These are phyloP conservation scores for Boehmeria nivea DNA, from an alignment of 306 rosid species.

Conservation along the genomic window DNA sequence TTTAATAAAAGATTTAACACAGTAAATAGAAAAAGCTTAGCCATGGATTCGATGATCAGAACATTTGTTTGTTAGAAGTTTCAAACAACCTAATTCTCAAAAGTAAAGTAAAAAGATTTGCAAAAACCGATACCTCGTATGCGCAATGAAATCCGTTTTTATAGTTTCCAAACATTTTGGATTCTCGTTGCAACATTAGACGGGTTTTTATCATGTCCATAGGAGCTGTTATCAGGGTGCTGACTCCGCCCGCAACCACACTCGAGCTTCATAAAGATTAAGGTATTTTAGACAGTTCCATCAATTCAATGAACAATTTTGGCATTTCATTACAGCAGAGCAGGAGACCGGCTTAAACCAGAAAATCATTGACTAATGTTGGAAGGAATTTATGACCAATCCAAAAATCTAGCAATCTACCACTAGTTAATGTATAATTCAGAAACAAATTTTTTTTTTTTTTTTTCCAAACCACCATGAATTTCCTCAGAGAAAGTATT, in stretches of 20 bases:
- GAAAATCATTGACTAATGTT: neutral
- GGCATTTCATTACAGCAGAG: neutral
- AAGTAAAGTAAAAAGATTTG: neutral
- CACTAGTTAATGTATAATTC: too few relatives aligned
- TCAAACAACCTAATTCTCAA: neutral
- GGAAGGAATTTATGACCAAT: too few relatives aligned
- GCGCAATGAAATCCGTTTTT: conserved; percentile 83
- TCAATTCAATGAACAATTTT: conserved; percentile 9
- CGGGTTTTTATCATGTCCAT: conserved; percentile 94
- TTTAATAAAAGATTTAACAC: conserved; percentile 2
- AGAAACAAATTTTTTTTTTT: too few relatives aligned
- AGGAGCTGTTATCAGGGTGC: conserved; percentile 85
- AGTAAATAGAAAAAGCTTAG: neutral
- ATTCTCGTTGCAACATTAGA: conserved; percentile 87
- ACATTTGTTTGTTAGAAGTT: neutral
- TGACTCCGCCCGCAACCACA: conserved; percentile 58
- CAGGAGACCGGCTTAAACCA: neutral
- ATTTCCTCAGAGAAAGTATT: too few relatives aligned
- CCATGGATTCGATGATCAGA: too few relatives aligned
- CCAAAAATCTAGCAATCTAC: too few relatives aligned
- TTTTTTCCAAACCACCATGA: too few relatives aligned
- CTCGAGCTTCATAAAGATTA: conserved; percentile 65
- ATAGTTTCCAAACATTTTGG: conserved; percentile 42
- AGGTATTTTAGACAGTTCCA: conserved; percentile 23
- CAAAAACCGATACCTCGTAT: conserved; percentile 32